These are phyloP conservation scores for Lyophyllum atratum DNA, from an alignment of 768 basidiomycete species.

Conservation along the genomic window DNA sequence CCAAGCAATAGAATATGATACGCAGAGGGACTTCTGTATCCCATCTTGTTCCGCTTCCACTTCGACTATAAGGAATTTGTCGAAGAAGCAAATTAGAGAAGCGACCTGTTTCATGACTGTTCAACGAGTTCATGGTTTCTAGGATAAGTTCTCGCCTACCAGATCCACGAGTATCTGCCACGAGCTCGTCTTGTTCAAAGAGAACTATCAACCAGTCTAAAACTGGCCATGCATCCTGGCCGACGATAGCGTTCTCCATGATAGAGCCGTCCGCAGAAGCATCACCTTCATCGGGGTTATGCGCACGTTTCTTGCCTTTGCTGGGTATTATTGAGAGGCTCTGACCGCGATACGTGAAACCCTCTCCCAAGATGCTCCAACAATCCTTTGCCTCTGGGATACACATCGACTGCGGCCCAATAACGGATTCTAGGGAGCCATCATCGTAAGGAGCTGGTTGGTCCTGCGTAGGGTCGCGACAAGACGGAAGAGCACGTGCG, in stretches of 20 bases:
- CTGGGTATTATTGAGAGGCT: conserved; percentile 29
- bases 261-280: conserved; percentile 5
- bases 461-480: conserved; percentile 29
- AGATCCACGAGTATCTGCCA: conserved; percentile 32
- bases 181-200: conserved; percentile 67
- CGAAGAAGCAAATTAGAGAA: conserved; percentile 57
- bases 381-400: conserved; percentile 56
- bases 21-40: conserved; percentile 54
- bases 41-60: conserved; percentile 51
- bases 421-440: conserved; percentile 54
- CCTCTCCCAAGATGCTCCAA: conserved; percentile 62
- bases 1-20: conserved; percentile 39
- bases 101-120: conserved; percentile 8
- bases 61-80: conserved; percentile 59
- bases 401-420: conserved; percentile 55
- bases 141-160: no score
- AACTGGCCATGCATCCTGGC: conserved; percentile 67
- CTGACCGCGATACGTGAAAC: conserved; percentile 45
- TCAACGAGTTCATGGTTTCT: no score
- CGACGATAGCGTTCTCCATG: conserved; percentile 40
- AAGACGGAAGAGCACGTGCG: conserved; percentile 56
- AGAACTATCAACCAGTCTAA: conserved; percentile 69
- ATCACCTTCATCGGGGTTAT: conserved; percentile 25
- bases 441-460: conserved; percentile 19
- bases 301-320: conserved; percentile 36